Percentiles rank a stretch among this genome's conserved stretches.
Conservation (phyloP, 1,284 basidiomycete genomes). For the Limonomyces culmigenus region DNA sequence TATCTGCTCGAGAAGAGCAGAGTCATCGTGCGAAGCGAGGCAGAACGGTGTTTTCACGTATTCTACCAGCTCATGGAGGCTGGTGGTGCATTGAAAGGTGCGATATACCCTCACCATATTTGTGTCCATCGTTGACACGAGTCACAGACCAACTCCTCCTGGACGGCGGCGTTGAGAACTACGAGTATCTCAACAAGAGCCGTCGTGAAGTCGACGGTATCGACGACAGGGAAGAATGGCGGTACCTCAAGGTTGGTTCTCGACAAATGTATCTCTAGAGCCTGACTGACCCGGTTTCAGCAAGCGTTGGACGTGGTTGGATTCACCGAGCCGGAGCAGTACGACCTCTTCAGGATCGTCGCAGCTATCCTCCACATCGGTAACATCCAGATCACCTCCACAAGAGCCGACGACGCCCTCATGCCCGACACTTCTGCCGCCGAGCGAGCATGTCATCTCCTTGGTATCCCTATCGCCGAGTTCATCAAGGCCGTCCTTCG, state of each 20-base stretch:
- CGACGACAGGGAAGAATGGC: conserved; percentile 86
- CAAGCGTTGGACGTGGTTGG: conserved; percentile 77
- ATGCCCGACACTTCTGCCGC: conserved; percentile 72
- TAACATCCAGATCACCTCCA: conserved; percentile 75
- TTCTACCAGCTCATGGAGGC: conserved; percentile 86
- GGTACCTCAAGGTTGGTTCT: conserved; percentile 32
- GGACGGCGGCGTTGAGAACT: conserved; percentile 64
- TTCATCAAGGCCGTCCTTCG: conserved; percentile 80
- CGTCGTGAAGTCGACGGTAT: conserved; percentile 88
- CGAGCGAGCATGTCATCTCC: conserved; percentile 85
- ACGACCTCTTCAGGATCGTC: conserved; percentile 88
- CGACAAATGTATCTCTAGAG: neutral
- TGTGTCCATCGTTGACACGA: neutral
- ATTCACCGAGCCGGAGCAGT: conserved; percentile 72
- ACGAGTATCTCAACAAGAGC: conserved; percentile 85
- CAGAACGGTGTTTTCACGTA: conserved; percentile 91
- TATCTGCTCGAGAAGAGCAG: conserved; percentile 96
- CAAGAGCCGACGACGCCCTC: conserved; percentile 77
- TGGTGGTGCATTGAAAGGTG: conserved; percentile 48
- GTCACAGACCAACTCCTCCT: conserved; percentile 58
- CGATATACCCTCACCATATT: conserved; percentile 8
- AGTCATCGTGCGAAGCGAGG: conserved; percentile 76
- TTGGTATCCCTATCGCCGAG: conserved; percentile 83
- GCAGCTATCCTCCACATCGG: conserved; percentile 93
- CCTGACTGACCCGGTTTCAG: conserved; percentile 16